Evolutionary conservation across 805 yeast species (phyloP).

Genomic region (Candida arabinofermentans): DNA sequence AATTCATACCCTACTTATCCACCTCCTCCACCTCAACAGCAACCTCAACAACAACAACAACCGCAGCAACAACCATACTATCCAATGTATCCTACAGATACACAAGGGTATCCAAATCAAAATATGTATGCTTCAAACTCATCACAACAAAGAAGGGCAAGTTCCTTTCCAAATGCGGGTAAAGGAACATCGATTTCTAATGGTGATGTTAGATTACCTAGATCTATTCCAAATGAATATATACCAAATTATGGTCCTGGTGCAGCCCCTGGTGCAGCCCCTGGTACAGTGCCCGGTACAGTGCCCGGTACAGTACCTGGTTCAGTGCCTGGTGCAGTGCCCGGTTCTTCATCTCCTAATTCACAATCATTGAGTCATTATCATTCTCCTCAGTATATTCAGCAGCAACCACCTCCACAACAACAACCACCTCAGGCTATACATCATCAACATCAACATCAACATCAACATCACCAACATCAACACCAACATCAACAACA

Average conservation of each 20-base stretch:
- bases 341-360: background rate
- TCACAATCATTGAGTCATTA: background rate
- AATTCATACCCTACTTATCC: constrained; percentile 5
- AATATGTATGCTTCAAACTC: constrained; percentile 1
- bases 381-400: background rate
- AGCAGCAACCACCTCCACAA: background rate
- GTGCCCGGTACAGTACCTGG: too few relatives aligned
- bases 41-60: constrained; percentile 3
- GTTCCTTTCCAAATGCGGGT: constrained; percentile 14
- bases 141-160: constrained; percentile 2
- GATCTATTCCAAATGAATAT: constrained; percentile 19
- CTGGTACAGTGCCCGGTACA: too few relatives aligned
- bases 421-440: background rate
- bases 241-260: background rate
- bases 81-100: background rate
- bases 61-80: background rate
- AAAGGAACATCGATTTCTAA: background rate
- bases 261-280: too few relatives aligned
- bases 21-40: constrained; percentile 4
- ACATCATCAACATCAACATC: background rate
- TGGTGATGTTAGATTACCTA: constrained; percentile 14
- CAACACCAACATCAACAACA: background rate
- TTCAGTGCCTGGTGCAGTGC: too few relatives aligned
- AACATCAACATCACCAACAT: background rate
- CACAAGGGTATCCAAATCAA: background rate